phyloP scores from a whole-genome alignment of 2,329 filamentous ascomycete species.

The Epichloe sp. region DNA sequence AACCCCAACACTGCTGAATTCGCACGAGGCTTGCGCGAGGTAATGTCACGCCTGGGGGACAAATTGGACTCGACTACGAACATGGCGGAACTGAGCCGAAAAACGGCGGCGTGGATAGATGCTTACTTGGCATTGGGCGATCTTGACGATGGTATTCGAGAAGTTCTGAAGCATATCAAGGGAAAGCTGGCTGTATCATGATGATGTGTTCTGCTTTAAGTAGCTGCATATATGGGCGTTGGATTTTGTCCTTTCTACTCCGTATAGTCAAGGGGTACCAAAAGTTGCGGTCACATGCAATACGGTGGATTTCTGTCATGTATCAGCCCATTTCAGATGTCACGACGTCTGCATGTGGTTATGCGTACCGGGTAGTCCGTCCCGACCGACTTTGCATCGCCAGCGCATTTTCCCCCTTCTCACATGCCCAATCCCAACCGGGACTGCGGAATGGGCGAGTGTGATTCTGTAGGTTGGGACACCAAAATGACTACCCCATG shows the following conservation, averaged over 20 bases:
- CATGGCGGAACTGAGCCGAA: conserved; percentile 31
- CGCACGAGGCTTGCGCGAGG: conserved; percentile 53
- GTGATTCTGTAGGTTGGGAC: conserved; percentile 17
- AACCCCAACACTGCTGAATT: conserved; percentile 54
- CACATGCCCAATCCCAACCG: conserved; percentile 8
- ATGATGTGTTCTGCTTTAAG: neutral
- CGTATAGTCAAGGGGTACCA: no score
- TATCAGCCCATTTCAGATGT: no score
- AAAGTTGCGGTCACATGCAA: no score
- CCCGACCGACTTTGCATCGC: conserved; percentile 18
- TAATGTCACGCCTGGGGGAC: conserved; percentile 48
- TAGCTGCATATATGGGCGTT: neutral
- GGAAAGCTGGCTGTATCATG: conserved; percentile 13
- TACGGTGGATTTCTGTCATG: no score
- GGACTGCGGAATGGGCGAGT: conserved; percentile 7
- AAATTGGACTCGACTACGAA: conserved; percentile 32
- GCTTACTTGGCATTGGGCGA: conserved; percentile 33
- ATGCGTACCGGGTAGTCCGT: conserved; percentile 7
- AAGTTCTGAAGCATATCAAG: conserved; percentile 41
- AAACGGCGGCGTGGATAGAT: conserved; percentile 41
- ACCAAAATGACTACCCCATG: conserved; percentile 13
- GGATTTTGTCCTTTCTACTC: no score
- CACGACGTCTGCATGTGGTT: neutral
- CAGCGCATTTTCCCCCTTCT: conserved; percentile 10
- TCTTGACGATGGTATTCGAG: conserved; percentile 42